Evolutionary conservation across 2,329 filamentous ascomycete genomes (phyloP), one percentile per base, ranked within the genome.

Genomic region (Penicillium occitanis): DNA sequence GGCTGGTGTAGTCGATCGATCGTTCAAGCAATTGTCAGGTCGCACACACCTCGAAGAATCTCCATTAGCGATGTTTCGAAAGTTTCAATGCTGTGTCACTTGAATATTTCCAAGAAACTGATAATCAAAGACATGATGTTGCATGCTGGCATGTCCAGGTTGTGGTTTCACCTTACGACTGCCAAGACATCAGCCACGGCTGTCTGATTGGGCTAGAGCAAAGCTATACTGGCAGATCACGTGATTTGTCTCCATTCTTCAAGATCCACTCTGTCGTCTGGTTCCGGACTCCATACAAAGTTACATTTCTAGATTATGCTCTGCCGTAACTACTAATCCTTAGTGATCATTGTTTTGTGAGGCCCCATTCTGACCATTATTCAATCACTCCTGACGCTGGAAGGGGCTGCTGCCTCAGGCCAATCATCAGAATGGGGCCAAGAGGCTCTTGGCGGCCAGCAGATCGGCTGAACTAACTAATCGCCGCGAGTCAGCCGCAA

Each of bases 1-100:
- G n/a, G 51, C 28, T 55, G 51, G 14, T 35, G 28, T 37, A 40
- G n/a, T 53, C 48, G 48, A 35, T 48, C 17, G 33, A 30, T 55
- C 17, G 35, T 48, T 64, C 51, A 64, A 28, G 50, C 53, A 48
- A 64, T 37, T 48, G 50, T 19, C n/a, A 64, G 42, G 51, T 64
- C 37, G 28, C 42, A 58, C 37, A 46, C 30, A n/a, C 28, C 28
- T 58, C 42, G 62, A 33, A 14, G 13, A 37, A 58, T 48, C 40
- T 37, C 61, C 62, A 64, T 64, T 44, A 48, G 62, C 62, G 48
- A 37, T 42, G 28, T 5, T 22, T 14, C 6, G 11, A 42, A 28
- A 30, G 7, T 19, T 33, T 35, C 51, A 19, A 22, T 25, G n/a
- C 10, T 57, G 53, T 57, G 10, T 40, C 14, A 37, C 53, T 37